Evolutionary conservation across 306 rosid species (phyloP).

Genomic region (Cercis canadensis): DNA sequence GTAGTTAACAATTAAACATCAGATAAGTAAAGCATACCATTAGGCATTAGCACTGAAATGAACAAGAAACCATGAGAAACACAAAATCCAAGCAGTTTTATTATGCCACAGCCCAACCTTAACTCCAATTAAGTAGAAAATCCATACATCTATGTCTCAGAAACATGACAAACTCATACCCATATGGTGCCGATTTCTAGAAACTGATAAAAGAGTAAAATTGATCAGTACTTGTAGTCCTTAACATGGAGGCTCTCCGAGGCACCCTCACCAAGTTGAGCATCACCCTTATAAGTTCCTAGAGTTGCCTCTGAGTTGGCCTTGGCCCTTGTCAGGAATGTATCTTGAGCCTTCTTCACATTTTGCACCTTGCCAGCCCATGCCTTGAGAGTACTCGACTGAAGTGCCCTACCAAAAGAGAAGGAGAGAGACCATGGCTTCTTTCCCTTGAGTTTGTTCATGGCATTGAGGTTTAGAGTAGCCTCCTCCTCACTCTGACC

Average conservation of each 20-base stretch:
- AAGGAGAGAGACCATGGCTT: conserved; percentile 86
- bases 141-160: too few species aligned
- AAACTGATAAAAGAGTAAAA: too few species aligned
- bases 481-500: conserved; percentile 94
- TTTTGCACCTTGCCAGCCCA: conserved; percentile 75
- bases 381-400: conserved; percentile 79
- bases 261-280: conserved; percentile 65
- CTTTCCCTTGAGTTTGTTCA: conserved; percentile 69
- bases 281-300: conserved; percentile 77
- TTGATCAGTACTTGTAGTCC: conserved; percentile 61
- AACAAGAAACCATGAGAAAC: too few species aligned
- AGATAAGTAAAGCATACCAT: too few species aligned
- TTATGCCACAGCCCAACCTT: too few species aligned
- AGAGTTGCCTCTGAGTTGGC: conserved; percentile 81
- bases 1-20: too few species aligned
- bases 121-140: too few species aligned
- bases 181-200: too few species aligned
- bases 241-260: conserved; percentile 71
- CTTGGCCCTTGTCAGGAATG: conserved; percentile 63
- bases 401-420: conserved; percentile 83
- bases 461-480: conserved; percentile 75
- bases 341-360: conserved; percentile 62
- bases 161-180: too few species aligned
- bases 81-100: too few species aligned
- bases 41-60: too few species aligned